Conservation (phyloP, 176 grass and related monocot species). For the Carex pumila region DNA sequence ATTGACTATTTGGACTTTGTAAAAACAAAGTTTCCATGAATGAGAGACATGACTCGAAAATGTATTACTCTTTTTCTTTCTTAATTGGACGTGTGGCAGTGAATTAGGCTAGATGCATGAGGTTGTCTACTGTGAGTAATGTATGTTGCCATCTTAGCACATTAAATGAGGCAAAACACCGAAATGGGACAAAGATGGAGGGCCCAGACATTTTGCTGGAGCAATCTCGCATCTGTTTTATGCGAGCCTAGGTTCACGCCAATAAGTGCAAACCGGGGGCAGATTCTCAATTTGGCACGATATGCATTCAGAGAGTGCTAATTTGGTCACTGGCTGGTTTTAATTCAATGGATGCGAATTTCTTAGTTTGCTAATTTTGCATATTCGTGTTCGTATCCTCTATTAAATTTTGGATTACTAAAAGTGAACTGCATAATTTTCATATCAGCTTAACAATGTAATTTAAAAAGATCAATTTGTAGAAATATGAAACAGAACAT, state of each 20-base stretch:
- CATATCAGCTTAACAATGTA: neutral
- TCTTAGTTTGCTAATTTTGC: neutral
- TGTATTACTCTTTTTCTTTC: neutral
- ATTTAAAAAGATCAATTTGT: neutral
- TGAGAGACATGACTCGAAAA: neutral
- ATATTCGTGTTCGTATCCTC: neutral
- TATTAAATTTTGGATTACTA: neutral
- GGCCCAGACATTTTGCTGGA: neutral
- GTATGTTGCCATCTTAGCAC: neutral
- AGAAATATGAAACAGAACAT: neutral
- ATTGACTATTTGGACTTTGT: no score
- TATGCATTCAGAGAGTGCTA: neutral
- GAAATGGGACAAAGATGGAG: neutral
- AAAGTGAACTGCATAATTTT: neutral
- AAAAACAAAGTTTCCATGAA: neutral
- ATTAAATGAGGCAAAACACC: neutral
- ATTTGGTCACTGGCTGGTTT: neutral
- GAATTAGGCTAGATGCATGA: neutral
- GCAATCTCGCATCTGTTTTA: neutral
- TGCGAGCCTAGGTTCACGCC: neutral
- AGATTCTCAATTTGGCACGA: neutral
- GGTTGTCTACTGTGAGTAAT: neutral
- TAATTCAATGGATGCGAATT: neutral
- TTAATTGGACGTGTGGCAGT: neutral
- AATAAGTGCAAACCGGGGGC: neutral